Evolutionary conservation across 106 monocot genomes (phyloP), one percentile per base, ranked within the genome.

Genomic region (Ottelia alismoides): DNA sequence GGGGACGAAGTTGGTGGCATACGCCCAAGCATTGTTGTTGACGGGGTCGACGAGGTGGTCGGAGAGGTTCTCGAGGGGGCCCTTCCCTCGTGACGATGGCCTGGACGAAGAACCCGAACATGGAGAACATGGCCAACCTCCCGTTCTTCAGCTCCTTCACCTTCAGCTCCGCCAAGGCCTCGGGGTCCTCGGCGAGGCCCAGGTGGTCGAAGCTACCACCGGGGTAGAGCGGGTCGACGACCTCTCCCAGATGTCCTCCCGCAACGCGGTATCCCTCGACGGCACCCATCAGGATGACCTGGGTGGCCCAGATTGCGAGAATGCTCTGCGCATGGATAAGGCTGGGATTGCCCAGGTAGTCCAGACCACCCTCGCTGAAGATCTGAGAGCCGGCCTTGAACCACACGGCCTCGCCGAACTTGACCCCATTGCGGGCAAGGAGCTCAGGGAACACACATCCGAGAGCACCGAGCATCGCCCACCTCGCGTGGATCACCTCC

Each of bases 131-230:
- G n/a, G n/a, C n/a, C n/a, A n/a, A n/a, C n/a, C n/a, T n/a, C n/a
- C n/a, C n/a, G n/a, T n/a, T n/a, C n/a, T n/a, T n/a, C n/a, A n/a
- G n/a, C 40, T 72, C 71, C 57, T 72, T 72, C 64, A 72, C 71
- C 64, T 72, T 72, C 27, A 72, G 58, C 71, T 72, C 71, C 3
- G 71, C 71, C 25, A 72, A 72, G 17, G 71, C 71, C 45, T 72
- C 71, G 1, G 71, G 71, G 58, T 72, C 71, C 24, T 72, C 71
- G 1, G 71, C 71, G 26, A 72, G 35, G 10, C 65, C 71, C 32
- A 72, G 30, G 4, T 63, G 71, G 64, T 72, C 71, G 50, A 72
- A 72, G 64, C 65, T 72, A 0, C 64, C 64, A 25, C 71, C 71
- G 0, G 71, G 71, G 51, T 72, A 72, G 1, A 72, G 28, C 6